These are phyloP conservation scores for Melanopsichium pennsylvanicum DNA, from an alignment of 1,284 basidiomycete species.

Conservation along the genomic window DNA sequence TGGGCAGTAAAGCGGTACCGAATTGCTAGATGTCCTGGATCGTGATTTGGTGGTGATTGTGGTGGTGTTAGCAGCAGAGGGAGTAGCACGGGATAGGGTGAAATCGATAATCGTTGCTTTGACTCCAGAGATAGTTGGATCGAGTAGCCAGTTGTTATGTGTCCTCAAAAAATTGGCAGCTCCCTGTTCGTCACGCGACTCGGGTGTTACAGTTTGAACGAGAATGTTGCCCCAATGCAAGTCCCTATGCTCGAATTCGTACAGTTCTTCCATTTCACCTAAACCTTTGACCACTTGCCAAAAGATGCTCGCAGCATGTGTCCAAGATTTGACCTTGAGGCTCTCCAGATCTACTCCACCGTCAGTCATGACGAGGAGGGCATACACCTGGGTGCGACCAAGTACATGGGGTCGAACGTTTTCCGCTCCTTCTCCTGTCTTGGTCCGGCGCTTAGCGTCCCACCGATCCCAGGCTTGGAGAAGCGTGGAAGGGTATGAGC, in stretches of 20 bases:
- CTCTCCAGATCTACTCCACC: conserved; percentile 88
- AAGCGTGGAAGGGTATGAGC: conserved; percentile 80
- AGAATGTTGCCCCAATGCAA: conserved; percentile 98
- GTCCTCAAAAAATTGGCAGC: no score
- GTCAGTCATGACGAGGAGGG: conserved; percentile 85
- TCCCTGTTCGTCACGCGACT: no score
- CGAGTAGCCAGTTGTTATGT: conserved; percentile 20
- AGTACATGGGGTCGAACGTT: conserved; percentile 84
- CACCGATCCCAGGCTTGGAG: conserved; percentile 87
- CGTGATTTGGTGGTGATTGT: conserved; percentile 9
- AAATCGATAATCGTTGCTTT: conserved; percentile 89
- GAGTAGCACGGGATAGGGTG: conserved; percentile 76
- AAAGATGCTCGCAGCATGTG: conserved; percentile 84
- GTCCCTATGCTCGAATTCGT: conserved; percentile 94
- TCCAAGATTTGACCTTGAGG: conserved; percentile 81
- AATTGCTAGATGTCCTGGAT: conserved; percentile 17
- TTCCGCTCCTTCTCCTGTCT: conserved; percentile 74
- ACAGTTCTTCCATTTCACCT: conserved; percentile 78
- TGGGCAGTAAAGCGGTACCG: conserved; percentile 55
- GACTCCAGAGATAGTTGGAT: conserved; percentile 70
- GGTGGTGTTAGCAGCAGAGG: conserved; percentile 17
- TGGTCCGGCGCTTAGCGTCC: conserved; percentile 67
- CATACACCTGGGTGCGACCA: conserved; percentile 77
- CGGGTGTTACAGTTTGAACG: conserved; percentile 66
- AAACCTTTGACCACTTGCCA: conserved; percentile 85